Conservation (phyloP, 1,284 basidiomycete genomes). For the Trichosporon sp. region DNA sequence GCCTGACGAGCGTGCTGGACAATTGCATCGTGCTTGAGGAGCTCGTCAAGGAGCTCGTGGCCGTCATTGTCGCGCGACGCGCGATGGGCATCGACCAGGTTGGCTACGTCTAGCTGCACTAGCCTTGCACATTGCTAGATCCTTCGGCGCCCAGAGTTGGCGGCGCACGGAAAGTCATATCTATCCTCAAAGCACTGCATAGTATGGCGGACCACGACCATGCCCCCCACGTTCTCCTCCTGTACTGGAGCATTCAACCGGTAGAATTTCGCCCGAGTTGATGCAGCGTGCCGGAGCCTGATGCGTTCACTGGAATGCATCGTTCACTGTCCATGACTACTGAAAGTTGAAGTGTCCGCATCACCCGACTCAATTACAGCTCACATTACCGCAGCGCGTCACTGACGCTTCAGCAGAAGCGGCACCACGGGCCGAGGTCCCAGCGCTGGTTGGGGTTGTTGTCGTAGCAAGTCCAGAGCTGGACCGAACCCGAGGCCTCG, state of each 20-base stretch:
- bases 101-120: conserved; percentile 33
- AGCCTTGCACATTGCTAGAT: too few relatives aligned
- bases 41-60: conserved; percentile 86
- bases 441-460: conserved; percentile 26
- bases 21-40: conserved; percentile 95
- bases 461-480: conserved; percentile 25
- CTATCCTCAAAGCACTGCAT: too few relatives aligned
- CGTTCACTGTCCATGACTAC: background rate
- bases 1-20: conserved; percentile 76
- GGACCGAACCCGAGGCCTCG: conserved; percentile 15
- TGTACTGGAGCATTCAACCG: too few relatives aligned
- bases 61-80: conserved; percentile 77
- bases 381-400: background rate
- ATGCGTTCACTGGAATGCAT: too few relatives aligned
- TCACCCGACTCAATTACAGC: background rate
- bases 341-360: background rate
- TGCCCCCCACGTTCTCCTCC: too few relatives aligned
- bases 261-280: too few relatives aligned
- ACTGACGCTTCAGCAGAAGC: background rate
- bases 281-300: too few relatives aligned
- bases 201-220: too few relatives aligned
- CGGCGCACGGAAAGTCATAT: too few relatives aligned
- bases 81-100: conserved; percentile 75
- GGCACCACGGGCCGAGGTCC: conserved; percentile 16
- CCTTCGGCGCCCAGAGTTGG: too few relatives aligned